These are phyloP conservation scores for Arctium minus DNA, from an alignment of 129 eudicot genomes.

Conservation along the genomic window DNA sequence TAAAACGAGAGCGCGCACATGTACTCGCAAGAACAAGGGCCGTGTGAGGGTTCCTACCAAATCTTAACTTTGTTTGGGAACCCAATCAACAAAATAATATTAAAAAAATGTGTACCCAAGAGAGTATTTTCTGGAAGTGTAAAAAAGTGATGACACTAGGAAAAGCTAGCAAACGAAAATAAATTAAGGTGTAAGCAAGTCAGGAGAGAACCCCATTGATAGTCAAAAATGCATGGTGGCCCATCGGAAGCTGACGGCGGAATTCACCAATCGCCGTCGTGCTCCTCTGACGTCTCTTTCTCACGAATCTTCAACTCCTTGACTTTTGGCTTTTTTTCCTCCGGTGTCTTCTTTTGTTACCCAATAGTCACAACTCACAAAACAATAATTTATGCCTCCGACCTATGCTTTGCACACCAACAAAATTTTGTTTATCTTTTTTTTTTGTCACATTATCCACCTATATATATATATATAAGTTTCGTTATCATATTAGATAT, in stretches of 20 bases:
- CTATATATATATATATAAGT: too few species aligned
- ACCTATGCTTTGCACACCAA: not conserved
- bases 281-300: slow-evolving; percentile 11
- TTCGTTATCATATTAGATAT: too few species aligned
- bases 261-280: slow-evolving; percentile 17
- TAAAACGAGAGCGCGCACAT: too few species aligned
- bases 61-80: too few species aligned
- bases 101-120: not conserved
- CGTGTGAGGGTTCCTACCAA: too few species aligned
- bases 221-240: not conserved
- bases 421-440: too few species aligned
- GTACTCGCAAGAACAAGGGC: too few species aligned
- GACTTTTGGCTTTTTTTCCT: not conserved
- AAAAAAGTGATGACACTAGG: not conserved
- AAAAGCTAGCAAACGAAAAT: not conserved
- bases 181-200: not conserved
- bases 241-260: slow-evolving; percentile 14
- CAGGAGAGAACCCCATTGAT: not conserved
- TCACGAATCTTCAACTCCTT: not conserved
- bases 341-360: not conserved
- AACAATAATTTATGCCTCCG: not conserved
- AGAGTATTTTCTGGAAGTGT: not conserved
- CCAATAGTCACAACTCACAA: not conserved
- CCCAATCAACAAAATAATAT: not conserved
- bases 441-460: not conserved